Base-by-base conservation (phyloP, 106 monocot species). In the Posidonia australis region DNA sequence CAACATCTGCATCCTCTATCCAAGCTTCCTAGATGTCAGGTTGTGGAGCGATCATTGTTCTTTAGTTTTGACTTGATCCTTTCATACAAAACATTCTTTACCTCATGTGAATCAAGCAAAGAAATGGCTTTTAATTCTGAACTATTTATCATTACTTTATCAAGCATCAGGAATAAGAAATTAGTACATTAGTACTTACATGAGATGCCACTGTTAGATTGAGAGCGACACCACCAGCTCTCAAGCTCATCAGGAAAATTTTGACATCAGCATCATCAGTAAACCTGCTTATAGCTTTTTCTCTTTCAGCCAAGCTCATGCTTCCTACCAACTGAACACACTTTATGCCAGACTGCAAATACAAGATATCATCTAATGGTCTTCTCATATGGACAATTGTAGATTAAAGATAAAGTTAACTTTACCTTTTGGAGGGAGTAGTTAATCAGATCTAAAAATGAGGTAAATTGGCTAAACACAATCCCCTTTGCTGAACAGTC, bases 401-500 rank as follows among this genome's bases (percentile, higher is more conserved):
- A 9, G 5, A 22, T 0, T 27, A 25, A 5, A 14, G 6, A 17
- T 18, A 60, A 31, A 21, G 29, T 10, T 29, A 43, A 31, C 2
- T 19, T 74, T 81, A 89, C 89, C 81, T 68, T 72, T 61, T 74
- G 56, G 5, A 93, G 73, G 5, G 88, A 93, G 81, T 77, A 86
- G 53, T 62, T 59, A 59, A 89, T 93, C 72, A 93, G 66, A 81
- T 88, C 88, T 48, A 93, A 66, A 73, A 93, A 93, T 43, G 89
- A 89, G 49, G 89, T 93, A 46, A 86, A 89, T 68, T 93, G 88
- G 64, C 93, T 93, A 59, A 93, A 89, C 0, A 93, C 89, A 58
- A 93, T 86, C 44, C 93, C 93, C 79, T 93, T 93, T 2, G 93
- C 89, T 41, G 88, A 88, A 54, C 78, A 64, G 79, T 93, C 93